These are phyloP conservation scores for Pleurotus tuoliensis DNA, from an alignment of 768 basidiomycete genomes.

Conservation along the genomic window DNA sequence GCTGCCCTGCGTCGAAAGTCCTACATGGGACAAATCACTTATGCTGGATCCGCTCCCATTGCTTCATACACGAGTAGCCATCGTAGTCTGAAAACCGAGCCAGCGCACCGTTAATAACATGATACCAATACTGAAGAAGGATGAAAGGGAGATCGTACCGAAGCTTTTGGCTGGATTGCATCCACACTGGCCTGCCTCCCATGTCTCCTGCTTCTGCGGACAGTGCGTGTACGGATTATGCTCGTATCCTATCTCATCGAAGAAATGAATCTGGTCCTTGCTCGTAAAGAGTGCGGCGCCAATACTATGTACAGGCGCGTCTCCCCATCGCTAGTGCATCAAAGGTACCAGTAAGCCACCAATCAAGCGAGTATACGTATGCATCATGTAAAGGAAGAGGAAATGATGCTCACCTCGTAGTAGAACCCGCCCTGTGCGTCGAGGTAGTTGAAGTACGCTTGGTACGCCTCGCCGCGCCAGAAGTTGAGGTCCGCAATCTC, in stretches of 20 bases:
- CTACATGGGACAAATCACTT: not conserved
- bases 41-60: constrained; percentile 29
- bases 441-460: constrained; percentile 76
- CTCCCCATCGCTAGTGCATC: constrained; percentile 64
- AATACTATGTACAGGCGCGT: constrained; percentile 84
- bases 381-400: too few species aligned
- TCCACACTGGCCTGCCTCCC: constrained; percentile 60
- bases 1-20: not conserved
- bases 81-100: constrained; percentile 31
- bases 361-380: not conserved
- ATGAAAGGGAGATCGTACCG: constrained; percentile 36
- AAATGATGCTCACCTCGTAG: constrained; percentile 69
- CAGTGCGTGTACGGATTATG: constrained; percentile 82
- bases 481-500: constrained; percentile 90
- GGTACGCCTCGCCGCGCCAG: constrained; percentile 83
- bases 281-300: constrained; percentile 72
- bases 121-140: too few species aligned
- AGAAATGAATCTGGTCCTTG: constrained; percentile 78
- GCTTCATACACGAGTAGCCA: constrained; percentile 37
- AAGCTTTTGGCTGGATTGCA: constrained; percentile 72
- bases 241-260: constrained; percentile 79
- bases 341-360: constrained; percentile 37
- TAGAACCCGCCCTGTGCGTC: constrained; percentile 87
- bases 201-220: constrained; percentile 46
- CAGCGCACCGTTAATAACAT: too few species aligned